phyloP scores from a whole-genome alignment of 1,139 yeast species.

The Kodamaea anthophila region DNA sequence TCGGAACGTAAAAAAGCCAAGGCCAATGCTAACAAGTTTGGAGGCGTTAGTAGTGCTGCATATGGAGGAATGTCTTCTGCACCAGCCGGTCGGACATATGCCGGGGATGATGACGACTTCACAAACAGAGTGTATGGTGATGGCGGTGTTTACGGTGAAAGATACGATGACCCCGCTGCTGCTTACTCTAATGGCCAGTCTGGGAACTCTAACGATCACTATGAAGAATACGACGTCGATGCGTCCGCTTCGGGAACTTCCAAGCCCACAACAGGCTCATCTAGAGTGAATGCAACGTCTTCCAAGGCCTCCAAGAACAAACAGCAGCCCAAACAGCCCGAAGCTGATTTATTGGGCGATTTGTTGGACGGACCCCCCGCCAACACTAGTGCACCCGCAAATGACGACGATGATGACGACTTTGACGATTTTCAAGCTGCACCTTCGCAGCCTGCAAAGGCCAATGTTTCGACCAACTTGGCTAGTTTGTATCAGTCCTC shows the following conservation, averaged over 20 bases:
- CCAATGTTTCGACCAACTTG: constrained; percentile 28
- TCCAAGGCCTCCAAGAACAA: constrained; percentile 10
- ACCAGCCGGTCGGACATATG: constrained; percentile 31
- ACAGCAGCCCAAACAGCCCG: constrained; percentile 18
- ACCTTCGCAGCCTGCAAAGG: constrained; percentile 33
- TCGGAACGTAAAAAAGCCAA: constrained; percentile 85
- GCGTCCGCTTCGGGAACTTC: constrained; percentile 24
- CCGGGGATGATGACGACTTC: constrained; percentile 46
- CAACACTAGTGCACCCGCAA: constrained; percentile 16
- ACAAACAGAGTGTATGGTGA: constrained; percentile 66
- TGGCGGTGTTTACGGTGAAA: constrained; percentile 72
- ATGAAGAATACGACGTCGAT: constrained; percentile 72
- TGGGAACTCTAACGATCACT: constrained; percentile 37
- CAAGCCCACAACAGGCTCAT: constrained; percentile 40
- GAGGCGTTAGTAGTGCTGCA: constrained; percentile 55
- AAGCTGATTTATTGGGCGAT: constrained; percentile 47
- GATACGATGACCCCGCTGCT: constrained; percentile 53
- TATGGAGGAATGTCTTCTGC: constrained; percentile 44
- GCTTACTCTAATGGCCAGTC: constrained; percentile 36
- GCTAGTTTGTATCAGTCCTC: constrained; percentile 32
- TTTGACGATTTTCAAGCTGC: constrained; percentile 95
- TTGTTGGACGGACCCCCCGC: constrained; percentile 29
- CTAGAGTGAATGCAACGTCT: constrained; percentile 36
- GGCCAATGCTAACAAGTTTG: constrained; percentile 74
- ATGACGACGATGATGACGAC: constrained; percentile 51